Evolutionary conservation across 2,329 filamentous ascomycete genomes (phyloP).

Genomic region (Pseudogymnoascus sp.): DNA sequence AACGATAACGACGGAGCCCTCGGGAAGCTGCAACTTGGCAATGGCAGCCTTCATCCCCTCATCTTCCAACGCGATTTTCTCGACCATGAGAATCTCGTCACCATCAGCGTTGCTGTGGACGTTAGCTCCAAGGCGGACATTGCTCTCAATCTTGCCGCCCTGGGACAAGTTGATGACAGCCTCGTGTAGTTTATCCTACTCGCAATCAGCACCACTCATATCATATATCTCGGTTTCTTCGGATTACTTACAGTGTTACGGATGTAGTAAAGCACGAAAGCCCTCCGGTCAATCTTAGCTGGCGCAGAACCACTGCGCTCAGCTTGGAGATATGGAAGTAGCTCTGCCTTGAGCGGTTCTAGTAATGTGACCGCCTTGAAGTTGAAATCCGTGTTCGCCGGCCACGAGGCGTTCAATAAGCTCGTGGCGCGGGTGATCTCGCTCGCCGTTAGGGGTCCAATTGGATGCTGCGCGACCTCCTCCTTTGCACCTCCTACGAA

Average conservation of each 20-base stretch:
- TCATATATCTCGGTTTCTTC: not conserved
- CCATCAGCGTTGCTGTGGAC: constrained; percentile 53
- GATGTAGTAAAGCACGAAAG: constrained; percentile 53
- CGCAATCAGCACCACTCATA: not conserved
- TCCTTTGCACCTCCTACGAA: constrained; percentile 18
- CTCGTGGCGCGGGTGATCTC: constrained; percentile 48
- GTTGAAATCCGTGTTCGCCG: constrained; percentile 46
- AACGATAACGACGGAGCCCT: constrained; percentile 50
- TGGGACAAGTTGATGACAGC: constrained; percentile 47
- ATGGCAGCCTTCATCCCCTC: constrained; percentile 53
- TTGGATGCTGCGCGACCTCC: constrained; percentile 40
- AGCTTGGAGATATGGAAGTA: constrained; percentile 44
- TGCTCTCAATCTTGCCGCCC: constrained; percentile 45
- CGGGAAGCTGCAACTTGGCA: constrained; percentile 54
- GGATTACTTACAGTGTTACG: constrained; percentile 46
- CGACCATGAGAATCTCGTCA: constrained; percentile 53
- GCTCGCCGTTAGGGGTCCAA: constrained; percentile 50
- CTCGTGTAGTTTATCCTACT: constrained; percentile 56
- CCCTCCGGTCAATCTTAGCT: constrained; percentile 41
- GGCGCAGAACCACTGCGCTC: constrained; percentile 37
- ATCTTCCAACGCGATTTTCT: constrained; percentile 49
- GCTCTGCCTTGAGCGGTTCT: constrained; percentile 48
- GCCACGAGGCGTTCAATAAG: constrained; percentile 49
- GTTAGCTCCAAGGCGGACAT: constrained; percentile 52
- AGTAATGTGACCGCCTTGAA: constrained; percentile 59